phyloP scores from a whole-genome alignment of 2,329 filamentous ascomycete genomes.

The Dothideomycetes sp. region DNA sequence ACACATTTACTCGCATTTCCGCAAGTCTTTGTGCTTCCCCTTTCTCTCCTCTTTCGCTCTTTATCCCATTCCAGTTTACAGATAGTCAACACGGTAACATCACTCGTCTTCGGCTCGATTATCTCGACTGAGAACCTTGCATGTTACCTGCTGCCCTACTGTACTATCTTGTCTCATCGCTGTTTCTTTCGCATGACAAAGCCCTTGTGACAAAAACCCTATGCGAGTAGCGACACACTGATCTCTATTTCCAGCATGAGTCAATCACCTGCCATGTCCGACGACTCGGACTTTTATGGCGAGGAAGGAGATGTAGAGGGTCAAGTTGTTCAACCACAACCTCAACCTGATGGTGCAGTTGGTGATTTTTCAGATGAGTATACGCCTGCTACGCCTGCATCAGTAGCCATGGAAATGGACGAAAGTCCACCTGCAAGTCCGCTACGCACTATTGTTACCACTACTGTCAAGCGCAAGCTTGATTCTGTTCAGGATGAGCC shows the following conservation, averaged over 20 bases:
- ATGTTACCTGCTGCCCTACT: background rate
- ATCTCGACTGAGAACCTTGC: background rate
- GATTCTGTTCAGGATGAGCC: background rate
- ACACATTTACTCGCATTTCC: background rate
- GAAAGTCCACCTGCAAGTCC: background rate
- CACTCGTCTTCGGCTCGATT: background rate
- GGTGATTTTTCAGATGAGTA: background rate
- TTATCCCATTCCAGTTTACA: background rate
- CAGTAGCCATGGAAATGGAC: background rate
- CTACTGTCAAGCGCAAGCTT: constrained; percentile 7
- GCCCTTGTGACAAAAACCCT: too few relatives aligned
- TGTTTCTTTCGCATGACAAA: too few relatives aligned
- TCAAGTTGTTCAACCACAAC: background rate
- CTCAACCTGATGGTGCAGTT: background rate
- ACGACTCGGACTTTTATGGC: background rate
- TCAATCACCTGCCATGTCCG: background rate
- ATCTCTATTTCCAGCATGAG: background rate
- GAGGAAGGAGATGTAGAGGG: background rate
- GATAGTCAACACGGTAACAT: background rate
- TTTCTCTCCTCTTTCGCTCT: background rate
- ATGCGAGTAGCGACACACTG: background rate
- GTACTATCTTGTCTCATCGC: too few relatives aligned
- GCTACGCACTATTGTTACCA: too few relatives aligned
- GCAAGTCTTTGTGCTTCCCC: background rate
- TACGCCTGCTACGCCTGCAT: too few relatives aligned